Evolutionary conservation across 345 rosid genomes (phyloP).

Genomic region (Lepidium didymum): DNA sequence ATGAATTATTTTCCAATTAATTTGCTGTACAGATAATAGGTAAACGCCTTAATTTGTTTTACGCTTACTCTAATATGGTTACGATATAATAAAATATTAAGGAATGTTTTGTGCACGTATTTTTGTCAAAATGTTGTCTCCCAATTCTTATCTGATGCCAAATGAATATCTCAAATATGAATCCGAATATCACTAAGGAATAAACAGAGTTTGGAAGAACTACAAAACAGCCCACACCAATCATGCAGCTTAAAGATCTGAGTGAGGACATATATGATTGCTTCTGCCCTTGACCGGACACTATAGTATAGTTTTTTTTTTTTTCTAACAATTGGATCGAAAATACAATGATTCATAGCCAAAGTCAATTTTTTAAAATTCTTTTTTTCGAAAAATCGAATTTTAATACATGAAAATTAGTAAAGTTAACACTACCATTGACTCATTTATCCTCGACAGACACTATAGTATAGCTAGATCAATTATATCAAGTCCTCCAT

Average conservation of each 20-base stretch:
- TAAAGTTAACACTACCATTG: too few relatives aligned
- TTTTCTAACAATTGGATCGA: too few relatives aligned
- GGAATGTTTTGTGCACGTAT: slow-evolving; percentile 23
- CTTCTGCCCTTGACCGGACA: neutral
- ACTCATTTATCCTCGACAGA: too few relatives aligned
- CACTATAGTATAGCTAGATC: too few relatives aligned
- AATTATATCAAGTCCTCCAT: neutral
- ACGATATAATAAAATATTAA: neutral
- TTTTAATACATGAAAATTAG: too few relatives aligned
- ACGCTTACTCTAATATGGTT: neutral
- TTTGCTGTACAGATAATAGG: neutral
- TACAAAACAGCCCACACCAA: neutral
- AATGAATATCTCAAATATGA: too few relatives aligned
- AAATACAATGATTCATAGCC: too few relatives aligned
- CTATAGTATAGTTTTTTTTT: too few relatives aligned
- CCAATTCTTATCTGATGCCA: slow-evolving; percentile 9
- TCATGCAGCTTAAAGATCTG: neutral
- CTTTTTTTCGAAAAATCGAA: too few relatives aligned
- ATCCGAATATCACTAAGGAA: too few relatives aligned
- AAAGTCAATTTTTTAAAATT: too few relatives aligned
- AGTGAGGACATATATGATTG: neutral
- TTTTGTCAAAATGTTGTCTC: slow-evolving; percentile 19
- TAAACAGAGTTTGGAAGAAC: too few relatives aligned
- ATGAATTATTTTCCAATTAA: neutral
- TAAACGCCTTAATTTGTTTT: neutral